Conservation (phyloP, 1,284 basidiomycete species). For the Exsudoporus floridanus region DNA sequence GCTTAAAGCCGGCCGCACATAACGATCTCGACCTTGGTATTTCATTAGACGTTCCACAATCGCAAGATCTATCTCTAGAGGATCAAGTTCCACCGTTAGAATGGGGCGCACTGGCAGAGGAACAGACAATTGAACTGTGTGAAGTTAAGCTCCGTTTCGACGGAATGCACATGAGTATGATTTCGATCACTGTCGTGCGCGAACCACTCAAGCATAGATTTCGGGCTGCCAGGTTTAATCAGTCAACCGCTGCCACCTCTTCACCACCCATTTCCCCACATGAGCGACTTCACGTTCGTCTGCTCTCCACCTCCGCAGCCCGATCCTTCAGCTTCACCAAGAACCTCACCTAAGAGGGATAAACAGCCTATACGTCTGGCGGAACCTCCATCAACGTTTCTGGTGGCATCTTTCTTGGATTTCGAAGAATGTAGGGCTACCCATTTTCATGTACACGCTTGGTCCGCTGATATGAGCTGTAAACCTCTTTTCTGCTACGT, state of each 20-base stretch:
- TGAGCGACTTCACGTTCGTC: constrained; percentile 50
- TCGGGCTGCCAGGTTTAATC: constrained; percentile 37
- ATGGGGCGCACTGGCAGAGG: constrained; percentile 65
- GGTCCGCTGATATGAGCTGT: neutral
- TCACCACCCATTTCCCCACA: constrained; percentile 35
- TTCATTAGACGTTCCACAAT: constrained; percentile 38
- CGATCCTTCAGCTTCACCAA: constrained; percentile 30
- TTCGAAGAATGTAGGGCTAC: constrained; percentile 56
- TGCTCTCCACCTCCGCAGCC: constrained; percentile 37
- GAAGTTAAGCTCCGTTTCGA: constrained; percentile 56
- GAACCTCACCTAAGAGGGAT: constrained; percentile 33
- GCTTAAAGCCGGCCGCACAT: constrained; percentile 33
- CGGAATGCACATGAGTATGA: constrained; percentile 43
- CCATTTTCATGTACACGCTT: neutral
- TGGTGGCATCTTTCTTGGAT: constrained; percentile 55
- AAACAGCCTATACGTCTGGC: constrained; percentile 26
- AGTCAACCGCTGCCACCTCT: constrained; percentile 49
- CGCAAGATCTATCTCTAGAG: constrained; percentile 24
- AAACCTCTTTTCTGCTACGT: constrained; percentile 5
- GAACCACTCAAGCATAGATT: constrained; percentile 11
- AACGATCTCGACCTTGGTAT: constrained; percentile 48
- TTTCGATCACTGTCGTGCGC: neutral
- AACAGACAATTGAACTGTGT: constrained; percentile 57
- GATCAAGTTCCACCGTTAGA: constrained; percentile 41
- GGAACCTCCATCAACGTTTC: constrained; percentile 41